These are phyloP conservation scores for Amanita exitialis DNA, from an alignment of 768 basidiomycete genomes.

Conservation along the genomic window DNA sequence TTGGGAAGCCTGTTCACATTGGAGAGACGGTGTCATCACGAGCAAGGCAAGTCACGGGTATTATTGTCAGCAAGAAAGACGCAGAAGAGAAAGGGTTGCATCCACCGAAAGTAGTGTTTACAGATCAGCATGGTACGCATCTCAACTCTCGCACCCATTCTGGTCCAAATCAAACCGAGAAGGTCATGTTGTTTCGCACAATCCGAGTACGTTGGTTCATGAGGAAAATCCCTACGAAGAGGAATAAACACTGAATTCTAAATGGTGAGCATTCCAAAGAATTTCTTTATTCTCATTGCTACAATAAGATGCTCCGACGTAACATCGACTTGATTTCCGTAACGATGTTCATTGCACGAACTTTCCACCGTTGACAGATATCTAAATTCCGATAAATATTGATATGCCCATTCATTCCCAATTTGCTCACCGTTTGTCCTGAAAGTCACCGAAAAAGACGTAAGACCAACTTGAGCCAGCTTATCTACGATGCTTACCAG, in stretches of 20 bases:
- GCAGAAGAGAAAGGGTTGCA: conserved; percentile 6
- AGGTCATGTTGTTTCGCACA: no score
- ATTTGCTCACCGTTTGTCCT: conserved; percentile 4
- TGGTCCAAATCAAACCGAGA: neutral
- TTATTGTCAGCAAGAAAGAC: conserved; percentile 5
- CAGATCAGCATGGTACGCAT: conserved; percentile 5
- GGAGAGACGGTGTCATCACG: neutral
- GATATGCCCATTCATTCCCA: neutral
- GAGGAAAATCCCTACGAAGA: neutral
- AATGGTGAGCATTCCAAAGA: neutral
- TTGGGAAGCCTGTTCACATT: neutral
- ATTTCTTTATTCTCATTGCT: neutral
- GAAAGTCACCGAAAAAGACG: no score
- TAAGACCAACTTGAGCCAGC: no score
- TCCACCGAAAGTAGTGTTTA: conserved; percentile 7
- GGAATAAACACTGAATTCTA: neutral
- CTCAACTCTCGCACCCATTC: neutral
- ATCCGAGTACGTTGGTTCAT: no score
- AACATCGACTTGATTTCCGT: neutral
- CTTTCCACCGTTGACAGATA: conserved; percentile 4
- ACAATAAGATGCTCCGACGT: no score
- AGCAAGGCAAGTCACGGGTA: conserved; percentile 1
- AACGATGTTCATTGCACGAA: neutral
- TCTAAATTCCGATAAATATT: neutral
- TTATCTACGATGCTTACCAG: conserved; percentile 11